Base-by-base conservation (phyloP, 345 rosid species). In the Aegle marmelos region DNA sequence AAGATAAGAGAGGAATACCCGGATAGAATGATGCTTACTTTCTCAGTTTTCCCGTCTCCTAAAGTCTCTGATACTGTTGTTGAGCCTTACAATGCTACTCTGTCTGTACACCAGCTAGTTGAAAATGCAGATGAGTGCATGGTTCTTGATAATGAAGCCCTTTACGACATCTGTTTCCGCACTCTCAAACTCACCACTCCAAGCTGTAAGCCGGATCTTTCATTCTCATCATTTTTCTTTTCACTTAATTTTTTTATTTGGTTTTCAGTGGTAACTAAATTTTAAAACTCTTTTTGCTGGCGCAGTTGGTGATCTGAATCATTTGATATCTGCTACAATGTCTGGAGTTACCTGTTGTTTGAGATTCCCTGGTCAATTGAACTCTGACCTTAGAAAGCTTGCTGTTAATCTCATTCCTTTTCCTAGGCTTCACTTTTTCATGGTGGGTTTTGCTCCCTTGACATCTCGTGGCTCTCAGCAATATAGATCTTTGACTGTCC, bases 1-100 rank as follows among this genome's bases (percentile, higher is more conserved):
- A 90, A 89, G 84, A 90, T 90, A 54, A 83, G 94, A 31, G 94
- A 90, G 87, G 94, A 90, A 78, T 90, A 89, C 81, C 92, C 90
- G 5, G 94, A 89, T 80, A 78, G 90, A 56, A 91, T 91, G 94
- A 89, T 91, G 92, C 89, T 89, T 58, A 91, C 92, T 14, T 91
- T 91, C 81, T 91, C 94, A 5, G 92, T 89, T 1, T 90, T 90
- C 48, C 93, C 93, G 1, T 90, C 93, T 71, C 93, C 91, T n/a
- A 88, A 86, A 80, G 91, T 90, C 65, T 90, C 94, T n/a, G 94
- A 89, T 77, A 89, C 92, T 0, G 94, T 90, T 30, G 92, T 89
- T 21, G 92, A 87, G 86, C 94, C 94, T 61, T 90, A 90, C 60
- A 90, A 90, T 8, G 94, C 92, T 25, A 90, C 91, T 28, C 85